phyloP scores from a whole-genome alignment of 1,284 basidiomycete genomes.

The Trametes pubescens region DNA sequence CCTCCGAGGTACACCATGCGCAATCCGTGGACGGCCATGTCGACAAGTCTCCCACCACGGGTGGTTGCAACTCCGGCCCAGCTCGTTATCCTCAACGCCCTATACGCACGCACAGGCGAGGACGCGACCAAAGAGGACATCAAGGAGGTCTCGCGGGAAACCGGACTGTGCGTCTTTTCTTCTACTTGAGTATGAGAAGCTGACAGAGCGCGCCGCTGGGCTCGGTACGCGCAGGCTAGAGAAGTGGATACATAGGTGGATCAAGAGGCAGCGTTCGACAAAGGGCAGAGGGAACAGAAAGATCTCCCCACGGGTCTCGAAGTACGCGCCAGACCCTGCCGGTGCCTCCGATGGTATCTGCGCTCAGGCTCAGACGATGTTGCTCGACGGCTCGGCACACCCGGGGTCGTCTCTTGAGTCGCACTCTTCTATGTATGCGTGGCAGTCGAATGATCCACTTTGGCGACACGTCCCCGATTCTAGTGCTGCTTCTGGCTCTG shows the following conservation, averaged over 20 bases:
- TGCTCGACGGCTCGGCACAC: background rate
- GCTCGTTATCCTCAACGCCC: slow-evolving; percentile 22
- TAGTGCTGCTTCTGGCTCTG: background rate
- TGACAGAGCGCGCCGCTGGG: background rate
- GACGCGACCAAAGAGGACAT: slow-evolving; percentile 31
- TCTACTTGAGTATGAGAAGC: background rate
- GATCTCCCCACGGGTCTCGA: background rate
- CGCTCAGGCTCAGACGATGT: background rate
- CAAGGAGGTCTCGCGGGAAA: slow-evolving; percentile 26
- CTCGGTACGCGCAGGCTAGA: slow-evolving; percentile 19
- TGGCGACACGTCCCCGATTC: background rate
- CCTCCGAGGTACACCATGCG: slow-evolving; percentile 13
- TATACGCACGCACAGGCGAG: slow-evolving; percentile 25
- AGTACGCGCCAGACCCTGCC: background rate
- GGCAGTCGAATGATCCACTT: background rate
- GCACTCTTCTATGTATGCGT: background rate
- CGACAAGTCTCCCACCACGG: slow-evolving; percentile 9
- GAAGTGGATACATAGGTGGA: slow-evolving; percentile 38
- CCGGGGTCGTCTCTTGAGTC: background rate
- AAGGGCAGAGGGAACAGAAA: slow-evolving; percentile 15
- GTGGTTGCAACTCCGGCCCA: slow-evolving; percentile 32
- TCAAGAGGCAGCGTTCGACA: slow-evolving; percentile 24
- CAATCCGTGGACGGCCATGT: slow-evolving; percentile 7
- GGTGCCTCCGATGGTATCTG: background rate
- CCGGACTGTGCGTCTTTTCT: slow-evolving; percentile 34